Base-by-base conservation (phyloP, 305 asterid species). In the Coffea humblotiana region DNA sequence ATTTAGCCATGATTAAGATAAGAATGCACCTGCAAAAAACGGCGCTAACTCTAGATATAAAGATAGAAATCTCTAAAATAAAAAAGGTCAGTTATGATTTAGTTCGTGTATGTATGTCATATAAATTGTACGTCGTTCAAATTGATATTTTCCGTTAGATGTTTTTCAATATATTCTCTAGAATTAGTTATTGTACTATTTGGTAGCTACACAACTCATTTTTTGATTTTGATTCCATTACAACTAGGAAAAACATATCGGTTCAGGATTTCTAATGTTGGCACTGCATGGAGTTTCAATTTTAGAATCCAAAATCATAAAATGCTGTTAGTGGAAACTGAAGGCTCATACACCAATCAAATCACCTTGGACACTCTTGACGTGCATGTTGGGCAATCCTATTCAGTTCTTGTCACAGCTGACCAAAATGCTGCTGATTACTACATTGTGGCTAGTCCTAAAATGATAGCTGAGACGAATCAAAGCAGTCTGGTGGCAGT, bases 321-420 rank as follows among this genome's bases (percentile, higher is more conserved):
- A 67, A 87, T 91, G 93, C 86, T 88, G 48, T 52, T 91, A 27
- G 92, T 91, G 6, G 96, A 91, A 79, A 89, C 92, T 2, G 97
- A 91, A 84, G 97, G 97, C 49, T 91, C 94, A 32, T 91, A 91
- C 81, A 87, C 91, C 23, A 56, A 87, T n/a, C 90, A 89, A 84
- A 83, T 86, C 23, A 74, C 65, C 23, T 43, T 91, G 19, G 91
- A 89, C 13, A 87, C 91, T 68, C 86, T 91, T 0, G 97, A 91
- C 21, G 89, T 91, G 43, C 97, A 91, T 43, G 85, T 90, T 29
- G 97, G 97, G 61, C 97, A 91, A 75, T 91, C 97, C 8, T 91
- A 90, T 81, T 91, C 97, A 9, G 90, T 91, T 72, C 89, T 91
- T 13, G 86, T 91, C 47, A 85, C 86, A 9, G 83, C 88, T 14